Base-by-base conservation (phyloP, 495 filamentous ascomycete species). In the Sordaria brevicollis region DNA sequence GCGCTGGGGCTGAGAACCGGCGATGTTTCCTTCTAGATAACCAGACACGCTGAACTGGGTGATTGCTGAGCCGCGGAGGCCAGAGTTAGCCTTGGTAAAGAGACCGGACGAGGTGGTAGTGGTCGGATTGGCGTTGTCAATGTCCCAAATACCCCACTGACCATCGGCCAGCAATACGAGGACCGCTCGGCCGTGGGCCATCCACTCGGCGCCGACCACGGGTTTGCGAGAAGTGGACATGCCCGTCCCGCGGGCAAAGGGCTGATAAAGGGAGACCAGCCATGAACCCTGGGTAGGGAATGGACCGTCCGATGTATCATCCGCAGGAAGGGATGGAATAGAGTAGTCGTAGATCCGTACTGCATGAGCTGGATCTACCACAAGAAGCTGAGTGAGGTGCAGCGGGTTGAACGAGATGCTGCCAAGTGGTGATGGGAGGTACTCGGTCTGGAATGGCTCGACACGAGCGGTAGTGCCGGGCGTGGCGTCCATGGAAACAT, bases 91-190 rank as follows among this genome's bases (percentile, higher is more conserved):
- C 73, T 87, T 88, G 65, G 86, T 86, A 67, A 89, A 85, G 36
- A 91, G 79, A 33, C 72, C 82, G 76, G 76, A 80, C 62, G 85
- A 82, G 7, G 77, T 81, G 70, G 75, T 43, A 3, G 70, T 68
- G 0, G 75, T 65, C 17, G 81, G 76, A 83, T 89, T 70, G 41
- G 87, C 84, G 1, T 90, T 89, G 74, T 92, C 89, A 35, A 94
- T 83, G 79, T 96, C 92, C 93, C 94, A 97, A 34, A 98, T 88
- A 4, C 92, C 94, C 94, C 94, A 98, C 81, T 96, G 90, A 0
- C 93, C 94, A 77, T 97, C 93, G 5, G 86, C 86, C 13, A 94
- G 84, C 8, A 98, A 83, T 5, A 88, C 86, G 71, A 97, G 81
- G 39, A 97, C 84, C 13, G 90, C 90, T 49, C 86, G 88, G 39